Evolutionary conservation across 164 flowering plant species (phyloP).

Genomic region (Echeveria elegans): DNA sequence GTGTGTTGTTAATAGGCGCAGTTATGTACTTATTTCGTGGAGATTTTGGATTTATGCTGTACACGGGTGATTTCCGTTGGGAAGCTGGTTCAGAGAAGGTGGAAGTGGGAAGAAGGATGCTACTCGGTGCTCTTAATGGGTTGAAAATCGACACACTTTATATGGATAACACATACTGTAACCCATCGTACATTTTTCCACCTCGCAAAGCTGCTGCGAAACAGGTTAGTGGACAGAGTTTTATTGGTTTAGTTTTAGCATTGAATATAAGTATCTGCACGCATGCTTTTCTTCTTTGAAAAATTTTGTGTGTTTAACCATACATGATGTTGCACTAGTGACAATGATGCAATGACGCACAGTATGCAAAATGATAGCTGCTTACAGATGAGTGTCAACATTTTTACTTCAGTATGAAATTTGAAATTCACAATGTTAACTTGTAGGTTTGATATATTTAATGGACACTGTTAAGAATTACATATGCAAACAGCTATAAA

Average conservation of each 20-base stretch:
- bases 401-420: no score
- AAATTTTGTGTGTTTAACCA: not conserved
- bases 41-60: constrained; percentile 60
- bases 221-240: constrained; percentile 38
- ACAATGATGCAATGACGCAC: not conserved
- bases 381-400: no score
- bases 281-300: not conserved
- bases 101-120: constrained; percentile 31
- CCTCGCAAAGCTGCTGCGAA: constrained; percentile 56
- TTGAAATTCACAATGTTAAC: no score
- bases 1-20: constrained; percentile 23
- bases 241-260: constrained; percentile 5
- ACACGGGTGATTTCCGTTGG: constrained; percentile 82
- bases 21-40: constrained; percentile 67
- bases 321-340: not conserved
- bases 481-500: not conserved
- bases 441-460: no score
- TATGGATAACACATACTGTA: constrained; percentile 81
- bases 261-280: no score
- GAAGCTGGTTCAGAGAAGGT: constrained; percentile 31
- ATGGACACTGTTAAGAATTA: no score
- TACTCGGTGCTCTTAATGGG: constrained; percentile 46
- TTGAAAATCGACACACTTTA: constrained; percentile 46
- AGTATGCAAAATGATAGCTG: no score
- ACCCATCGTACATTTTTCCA: constrained; percentile 67